Conservation (phyloP, 768 basidiomycete genomes). For the Zangia roseola region DNA sequence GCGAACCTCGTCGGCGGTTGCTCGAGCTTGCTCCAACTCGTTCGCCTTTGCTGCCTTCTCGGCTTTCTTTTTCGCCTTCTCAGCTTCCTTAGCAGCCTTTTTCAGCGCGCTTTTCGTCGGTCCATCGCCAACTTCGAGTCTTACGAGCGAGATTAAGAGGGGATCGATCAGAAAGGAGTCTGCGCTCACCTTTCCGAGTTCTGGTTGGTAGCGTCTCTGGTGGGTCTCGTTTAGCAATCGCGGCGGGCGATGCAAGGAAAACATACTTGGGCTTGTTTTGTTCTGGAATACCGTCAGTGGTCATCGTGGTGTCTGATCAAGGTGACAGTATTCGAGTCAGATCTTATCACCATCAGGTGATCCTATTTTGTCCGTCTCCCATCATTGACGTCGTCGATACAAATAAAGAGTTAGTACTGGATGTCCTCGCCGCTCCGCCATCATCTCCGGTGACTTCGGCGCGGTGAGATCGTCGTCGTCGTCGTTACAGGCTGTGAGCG, state of each 20-base stretch:
- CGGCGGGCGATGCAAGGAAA: background rate
- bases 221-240: background rate
- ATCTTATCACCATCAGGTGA: conserved; percentile 18
- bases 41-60: conserved; percentile 81
- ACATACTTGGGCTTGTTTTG: conserved; percentile 7
- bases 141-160: conserved; percentile 7
- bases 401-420: background rate
- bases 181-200: conserved; percentile 11
- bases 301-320: conserved; percentile 16
- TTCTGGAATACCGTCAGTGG: background rate
- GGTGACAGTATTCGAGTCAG: background rate
- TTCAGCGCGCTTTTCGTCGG: conserved; percentile 89
- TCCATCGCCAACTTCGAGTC: conserved; percentile 37
- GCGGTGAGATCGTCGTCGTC: no score
- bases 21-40: conserved; percentile 70
- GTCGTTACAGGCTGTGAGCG: background rate
- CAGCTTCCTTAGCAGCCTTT: conserved; percentile 85
- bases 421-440: no score
- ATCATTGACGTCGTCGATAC: background rate
- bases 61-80: conserved; percentile 87
- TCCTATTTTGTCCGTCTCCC: conserved; percentile 6
- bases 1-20: conserved; percentile 55
- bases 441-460: background rate
- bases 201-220: conserved; percentile 11
- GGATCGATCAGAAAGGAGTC: background rate